phyloP scores from a whole-genome alignment of 106 monocot genomes.

The Dendrobium chrysotoxum region DNA sequence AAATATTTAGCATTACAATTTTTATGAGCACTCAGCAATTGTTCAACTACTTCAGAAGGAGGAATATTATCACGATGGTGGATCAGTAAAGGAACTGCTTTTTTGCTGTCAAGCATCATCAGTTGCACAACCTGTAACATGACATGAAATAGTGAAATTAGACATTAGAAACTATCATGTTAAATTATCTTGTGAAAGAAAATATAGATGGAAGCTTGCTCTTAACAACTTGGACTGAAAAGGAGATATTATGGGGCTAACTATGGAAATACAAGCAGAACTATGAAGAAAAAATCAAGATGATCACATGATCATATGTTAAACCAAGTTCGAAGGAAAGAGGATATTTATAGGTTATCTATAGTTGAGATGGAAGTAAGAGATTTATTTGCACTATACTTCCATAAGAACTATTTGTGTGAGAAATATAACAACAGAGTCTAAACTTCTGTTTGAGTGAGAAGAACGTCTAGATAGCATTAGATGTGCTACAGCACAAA shows the following conservation, averaged over 20 bases:
- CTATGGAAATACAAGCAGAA: background rate
- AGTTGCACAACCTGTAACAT: slow-evolving; percentile 69
- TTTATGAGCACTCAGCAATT: slow-evolving; percentile 44
- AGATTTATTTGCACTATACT: no score
- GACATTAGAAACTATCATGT: background rate
- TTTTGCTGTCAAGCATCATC: slow-evolving; percentile 80
- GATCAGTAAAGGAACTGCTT: slow-evolving; percentile 65
- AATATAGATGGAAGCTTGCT: background rate
- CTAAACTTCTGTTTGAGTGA: no score
- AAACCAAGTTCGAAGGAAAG: background rate
- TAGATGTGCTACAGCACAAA: no score
- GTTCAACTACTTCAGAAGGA: slow-evolving; percentile 74
- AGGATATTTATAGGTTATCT: background rate
- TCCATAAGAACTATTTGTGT: no score
- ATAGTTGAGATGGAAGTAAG: background rate
- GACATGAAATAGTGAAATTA: slow-evolving; percentile 6
- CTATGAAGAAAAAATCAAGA: background rate
- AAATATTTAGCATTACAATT: slow-evolving; percentile 61
- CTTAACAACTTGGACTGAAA: background rate
- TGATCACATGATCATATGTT: background rate
- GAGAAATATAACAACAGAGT: no score
- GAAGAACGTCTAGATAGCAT: no score
- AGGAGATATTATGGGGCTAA: background rate
- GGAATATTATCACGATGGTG: slow-evolving; percentile 63
- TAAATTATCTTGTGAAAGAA: background rate